These are phyloP conservation scores for Arthrobotrys conoides DNA, from an alignment of 2,329 filamentous ascomycete species.

Conservation along the genomic window DNA sequence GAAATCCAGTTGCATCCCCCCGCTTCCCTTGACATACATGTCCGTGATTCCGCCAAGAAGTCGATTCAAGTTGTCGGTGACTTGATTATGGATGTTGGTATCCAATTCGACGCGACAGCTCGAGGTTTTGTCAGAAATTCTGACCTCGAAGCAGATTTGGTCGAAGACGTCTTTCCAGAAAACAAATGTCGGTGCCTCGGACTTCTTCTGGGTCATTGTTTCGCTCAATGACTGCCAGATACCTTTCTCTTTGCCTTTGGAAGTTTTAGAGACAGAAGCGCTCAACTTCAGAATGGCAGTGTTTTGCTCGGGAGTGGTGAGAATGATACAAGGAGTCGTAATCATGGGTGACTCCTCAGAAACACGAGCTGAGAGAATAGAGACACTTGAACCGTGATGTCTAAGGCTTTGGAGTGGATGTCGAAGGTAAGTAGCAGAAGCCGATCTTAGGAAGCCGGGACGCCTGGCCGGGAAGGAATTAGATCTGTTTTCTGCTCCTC, in stretches of 20 bases:
- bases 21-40: conserved; percentile 44
- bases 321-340: conserved; percentile 35
- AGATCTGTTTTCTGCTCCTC: conserved; percentile 14
- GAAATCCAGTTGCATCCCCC: conserved; percentile 51
- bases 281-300: conserved; percentile 40
- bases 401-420: conserved; percentile 50
- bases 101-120: conserved; percentile 33
- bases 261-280: conserved; percentile 9
- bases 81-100: conserved; percentile 41
- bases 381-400: conserved; percentile 32
- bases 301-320: conserved; percentile 40
- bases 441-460: conserved; percentile 21
- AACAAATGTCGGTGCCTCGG: conserved; percentile 30
- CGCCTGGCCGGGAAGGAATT: not conserved
- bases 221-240: conserved; percentile 15
- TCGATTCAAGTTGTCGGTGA: conserved; percentile 31
- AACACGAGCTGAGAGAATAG: conserved; percentile 1
- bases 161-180: conserved; percentile 57
- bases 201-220: conserved; percentile 5
- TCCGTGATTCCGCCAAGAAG: conserved; percentile 32
- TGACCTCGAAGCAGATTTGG: conserved; percentile 28
- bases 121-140: not conserved
- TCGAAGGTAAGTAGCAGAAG: conserved; percentile 18
- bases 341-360: not conserved
- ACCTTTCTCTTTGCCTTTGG: conserved; percentile 5